Percentiles rank a stretch among this genome's conserved stretches.
These are phyloP conservation scores for Chenopodium suecicum DNA, from an alignment of 148 eudicot genomes.

Conservation along the genomic window DNA sequence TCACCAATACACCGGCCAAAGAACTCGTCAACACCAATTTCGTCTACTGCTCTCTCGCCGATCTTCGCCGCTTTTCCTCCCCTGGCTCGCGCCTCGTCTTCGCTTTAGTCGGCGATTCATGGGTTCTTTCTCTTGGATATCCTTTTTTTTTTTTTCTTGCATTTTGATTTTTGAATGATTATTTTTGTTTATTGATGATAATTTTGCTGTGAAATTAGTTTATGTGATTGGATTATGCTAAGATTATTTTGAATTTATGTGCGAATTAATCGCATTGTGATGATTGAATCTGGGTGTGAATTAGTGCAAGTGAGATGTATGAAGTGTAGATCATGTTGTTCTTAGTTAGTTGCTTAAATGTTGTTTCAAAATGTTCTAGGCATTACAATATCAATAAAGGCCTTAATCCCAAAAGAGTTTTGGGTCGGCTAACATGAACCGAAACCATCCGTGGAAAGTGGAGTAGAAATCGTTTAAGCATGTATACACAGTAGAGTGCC, in stretches of 20 bases:
- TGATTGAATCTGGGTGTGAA: background rate
- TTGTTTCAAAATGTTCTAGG: background rate
- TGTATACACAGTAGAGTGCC: no score
- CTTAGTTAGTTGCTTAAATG: background rate
- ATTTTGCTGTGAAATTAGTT: background rate
- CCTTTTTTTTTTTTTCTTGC: background rate
- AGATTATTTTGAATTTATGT: background rate
- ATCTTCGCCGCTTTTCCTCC: background rate
- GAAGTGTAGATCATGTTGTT: background rate
- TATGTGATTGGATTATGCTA: background rate
- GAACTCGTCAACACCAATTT: slow-evolving; percentile 63
- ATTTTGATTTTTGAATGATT: no score
- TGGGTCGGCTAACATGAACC: no score
- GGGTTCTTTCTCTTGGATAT: background rate
- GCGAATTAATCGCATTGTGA: background rate
- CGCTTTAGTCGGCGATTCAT: slow-evolving; percentile 4
- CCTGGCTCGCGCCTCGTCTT: background rate
- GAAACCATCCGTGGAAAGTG: no score
- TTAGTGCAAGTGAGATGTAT: background rate
- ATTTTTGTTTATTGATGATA: no score
- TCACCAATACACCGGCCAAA: slow-evolving; percentile 64
- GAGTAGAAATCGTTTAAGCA: no score
- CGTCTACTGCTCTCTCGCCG: slow-evolving; percentile 54
- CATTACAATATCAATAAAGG: background rate
- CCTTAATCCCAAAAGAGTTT: no score